A percentile compares a stretch with the other conserved stretches of the same genome.
phyloP scores from a whole-genome alignment of 352 stramenopile species.

The Globisporangium apiculatum region DNA sequence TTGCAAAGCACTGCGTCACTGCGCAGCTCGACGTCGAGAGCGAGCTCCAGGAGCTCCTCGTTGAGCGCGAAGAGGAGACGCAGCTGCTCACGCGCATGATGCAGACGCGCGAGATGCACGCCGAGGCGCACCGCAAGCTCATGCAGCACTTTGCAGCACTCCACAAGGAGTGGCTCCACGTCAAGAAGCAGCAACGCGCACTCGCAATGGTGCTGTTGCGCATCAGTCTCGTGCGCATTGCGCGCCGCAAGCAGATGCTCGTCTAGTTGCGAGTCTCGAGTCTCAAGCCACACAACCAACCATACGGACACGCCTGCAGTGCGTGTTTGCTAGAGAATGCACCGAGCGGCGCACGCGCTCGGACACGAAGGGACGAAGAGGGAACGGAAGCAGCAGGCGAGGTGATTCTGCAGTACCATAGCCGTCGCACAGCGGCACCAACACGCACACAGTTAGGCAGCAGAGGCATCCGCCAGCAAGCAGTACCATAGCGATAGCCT shows the following conservation, averaged over 20 bases:
- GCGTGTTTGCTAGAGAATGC: too few relatives aligned
- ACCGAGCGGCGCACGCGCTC: too few relatives aligned
- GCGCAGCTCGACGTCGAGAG: slow-evolving; percentile 12
- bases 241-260: slow-evolving; percentile 11
- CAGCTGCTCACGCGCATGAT: slow-evolving; percentile 19
- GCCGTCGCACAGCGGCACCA: too few relatives aligned
- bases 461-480: too few relatives aligned
- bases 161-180: slow-evolving; percentile 14
- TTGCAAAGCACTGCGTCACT: slow-evolving; percentile 11
- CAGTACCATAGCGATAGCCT: too few relatives aligned
- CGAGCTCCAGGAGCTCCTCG: slow-evolving; percentile 15
- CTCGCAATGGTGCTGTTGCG: slow-evolving; percentile 16
- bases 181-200: slow-evolving; percentile 17
- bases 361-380: too few relatives aligned
- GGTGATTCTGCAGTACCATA: too few relatives aligned
- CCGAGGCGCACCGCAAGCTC: slow-evolving; percentile 16
- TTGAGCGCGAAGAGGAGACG: slow-evolving; percentile 13
- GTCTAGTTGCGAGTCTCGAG: background rate
- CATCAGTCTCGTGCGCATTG: slow-evolving; percentile 17
- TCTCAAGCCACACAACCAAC: background rate
- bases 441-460: too few relatives aligned
- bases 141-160: slow-evolving; percentile 17
- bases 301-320: too few relatives aligned
- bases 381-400: too few relatives aligned
- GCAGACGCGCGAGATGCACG: slow-evolving; percentile 16